Evolutionary conservation across 225 moss, liverwort and hornwort species (phyloP).

Genomic region (Thuidium tamariscinum): DNA sequence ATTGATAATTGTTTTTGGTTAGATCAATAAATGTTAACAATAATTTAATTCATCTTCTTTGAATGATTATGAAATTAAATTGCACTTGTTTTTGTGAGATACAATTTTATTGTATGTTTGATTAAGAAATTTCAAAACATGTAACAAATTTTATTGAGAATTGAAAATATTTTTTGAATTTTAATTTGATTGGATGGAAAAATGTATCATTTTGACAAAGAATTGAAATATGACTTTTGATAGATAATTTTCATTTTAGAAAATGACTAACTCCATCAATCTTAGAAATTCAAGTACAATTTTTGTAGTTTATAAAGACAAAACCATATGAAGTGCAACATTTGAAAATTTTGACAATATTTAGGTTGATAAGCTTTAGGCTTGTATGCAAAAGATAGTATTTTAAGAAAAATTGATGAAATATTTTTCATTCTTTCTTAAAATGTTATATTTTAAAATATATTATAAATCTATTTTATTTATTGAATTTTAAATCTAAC

Average conservation of each 20-base stretch:
- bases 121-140: background rate
- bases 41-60: background rate
- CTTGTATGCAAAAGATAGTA: no score
- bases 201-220: no score
- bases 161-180: background rate
- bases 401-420: background rate
- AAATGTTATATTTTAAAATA: background rate
- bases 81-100: background rate
- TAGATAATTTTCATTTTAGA: fast-evolving
- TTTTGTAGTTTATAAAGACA: background rate
- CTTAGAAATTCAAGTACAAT: fast-evolving
- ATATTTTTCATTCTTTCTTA: background rate
- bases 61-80: no score
- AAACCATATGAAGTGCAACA: background rate
- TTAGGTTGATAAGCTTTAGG: background rate
- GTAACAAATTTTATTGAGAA: background rate
- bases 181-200: background rate
- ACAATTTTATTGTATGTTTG: fast-evolving
- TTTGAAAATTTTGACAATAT: background rate
- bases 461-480: fast-evolving
- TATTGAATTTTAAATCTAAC: no score
- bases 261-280: no score
- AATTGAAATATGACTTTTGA: background rate
- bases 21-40: background rate
- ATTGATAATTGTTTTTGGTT: no score